Conservation (phyloP, 371 early-diverging fungal genomes). For the Catenaria anguillulae region DNA sequence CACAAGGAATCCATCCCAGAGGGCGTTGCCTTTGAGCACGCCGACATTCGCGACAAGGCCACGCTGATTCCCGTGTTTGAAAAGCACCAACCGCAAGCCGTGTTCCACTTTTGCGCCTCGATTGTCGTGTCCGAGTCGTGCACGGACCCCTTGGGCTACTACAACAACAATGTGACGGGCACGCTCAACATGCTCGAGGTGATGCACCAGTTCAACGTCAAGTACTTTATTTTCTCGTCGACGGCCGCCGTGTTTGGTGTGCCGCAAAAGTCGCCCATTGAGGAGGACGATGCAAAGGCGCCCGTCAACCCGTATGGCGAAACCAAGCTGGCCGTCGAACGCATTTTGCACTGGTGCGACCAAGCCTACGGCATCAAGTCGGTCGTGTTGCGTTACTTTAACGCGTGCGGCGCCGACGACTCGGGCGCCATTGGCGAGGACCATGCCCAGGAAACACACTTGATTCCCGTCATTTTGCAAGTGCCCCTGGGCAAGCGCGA, state of each 20-base stretch:
- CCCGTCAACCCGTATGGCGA: slow-evolving; percentile 40
- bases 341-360: slow-evolving; percentile 22
- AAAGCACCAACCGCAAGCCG: slow-evolving; percentile 26
- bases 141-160: slow-evolving; percentile 31
- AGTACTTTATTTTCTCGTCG: slow-evolving; percentile 38
- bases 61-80: slow-evolving; percentile 24
- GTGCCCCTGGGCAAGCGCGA: slow-evolving; percentile 29
- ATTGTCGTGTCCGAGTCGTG: slow-evolving; percentile 28
- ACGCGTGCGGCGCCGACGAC: slow-evolving; percentile 36
- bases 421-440: slow-evolving; percentile 33
- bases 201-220: slow-evolving; percentile 24
- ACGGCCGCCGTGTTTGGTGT: slow-evolving; percentile 35
- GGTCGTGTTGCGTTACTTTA: slow-evolving; percentile 35
- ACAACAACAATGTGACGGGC: slow-evolving; percentile 35
- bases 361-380: slow-evolving; percentile 7
- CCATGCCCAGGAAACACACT: slow-evolving; percentile 28
- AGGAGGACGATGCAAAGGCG: slow-evolving; percentile 17
- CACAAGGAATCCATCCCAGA: slow-evolving; percentile 23
- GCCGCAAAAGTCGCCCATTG: slow-evolving; percentile 26
- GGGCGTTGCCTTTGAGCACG: slow-evolving; percentile 20
- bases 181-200: slow-evolving; percentile 30
- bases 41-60: slow-evolving; percentile 27
- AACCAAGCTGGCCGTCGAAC: slow-evolving; percentile 31
- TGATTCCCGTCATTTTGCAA: slow-evolving; percentile 32
- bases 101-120: slow-evolving; percentile 29